phyloP scores from a whole-genome alignment of 1,139 yeast species.

The Magnusiomyces fungicola region DNA sequence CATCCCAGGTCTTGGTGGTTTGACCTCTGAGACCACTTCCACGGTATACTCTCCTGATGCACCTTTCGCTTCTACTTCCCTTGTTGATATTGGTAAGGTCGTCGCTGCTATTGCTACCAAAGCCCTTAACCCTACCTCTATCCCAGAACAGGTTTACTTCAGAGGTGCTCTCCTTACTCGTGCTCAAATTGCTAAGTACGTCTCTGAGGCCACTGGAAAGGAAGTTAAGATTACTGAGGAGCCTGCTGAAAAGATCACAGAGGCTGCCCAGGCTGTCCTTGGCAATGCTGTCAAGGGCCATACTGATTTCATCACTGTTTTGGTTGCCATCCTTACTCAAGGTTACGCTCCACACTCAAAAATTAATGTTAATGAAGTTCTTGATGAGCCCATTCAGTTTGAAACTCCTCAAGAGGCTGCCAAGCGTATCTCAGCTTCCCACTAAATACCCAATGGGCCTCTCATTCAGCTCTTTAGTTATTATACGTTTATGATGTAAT shows the following conservation, averaged over 20 bases:
- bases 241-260: constrained; percentile 6
- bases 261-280: constrained; percentile 9
- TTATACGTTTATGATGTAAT: too few relatives aligned
- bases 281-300: constrained; percentile 8
- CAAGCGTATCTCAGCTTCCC: neutral
- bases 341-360: neutral
- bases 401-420: constrained; percentile 5
- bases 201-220: constrained; percentile 38
- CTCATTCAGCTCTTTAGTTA: too few relatives aligned
- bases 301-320: constrained; percentile 8
- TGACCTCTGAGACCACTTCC: constrained; percentile 31
- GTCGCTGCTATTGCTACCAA: constrained; percentile 43
- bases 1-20: constrained; percentile 38
- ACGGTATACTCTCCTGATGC: neutral
- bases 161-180: constrained; percentile 39
- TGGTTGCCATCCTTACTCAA: neutral
- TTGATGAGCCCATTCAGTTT: neutral
- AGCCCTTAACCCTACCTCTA: constrained; percentile 27
- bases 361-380: neutral
- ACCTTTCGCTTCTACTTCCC: constrained; percentile 24
- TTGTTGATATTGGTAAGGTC: constrained; percentile 44
- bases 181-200: constrained; percentile 37
- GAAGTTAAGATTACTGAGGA: constrained; percentile 27
- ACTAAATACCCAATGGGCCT: too few relatives aligned
- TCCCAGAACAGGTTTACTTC: constrained; percentile 43